phyloP scores from a whole-genome alignment of 306 rosid genomes.

The Sicyos baderoa region DNA sequence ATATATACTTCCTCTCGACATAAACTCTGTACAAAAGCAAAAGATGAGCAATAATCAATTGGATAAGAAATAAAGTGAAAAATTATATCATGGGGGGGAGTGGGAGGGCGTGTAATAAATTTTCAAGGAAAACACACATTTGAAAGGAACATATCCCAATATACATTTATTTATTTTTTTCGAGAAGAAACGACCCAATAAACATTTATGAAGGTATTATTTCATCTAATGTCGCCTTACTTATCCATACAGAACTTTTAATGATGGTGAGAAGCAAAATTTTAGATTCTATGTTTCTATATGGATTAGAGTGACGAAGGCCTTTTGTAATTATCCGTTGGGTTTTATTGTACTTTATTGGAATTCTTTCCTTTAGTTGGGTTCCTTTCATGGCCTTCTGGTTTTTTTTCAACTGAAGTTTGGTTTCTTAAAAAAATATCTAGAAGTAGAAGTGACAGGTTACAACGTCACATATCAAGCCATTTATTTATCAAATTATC shows the following conservation, averaged over 20 bases:
- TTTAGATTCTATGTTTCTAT: not conserved
- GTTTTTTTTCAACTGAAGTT: too few relatives aligned
- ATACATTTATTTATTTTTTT: too few relatives aligned
- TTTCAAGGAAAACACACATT: not conserved
- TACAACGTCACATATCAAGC: constrained; percentile 14
- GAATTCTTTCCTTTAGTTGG: too few relatives aligned
- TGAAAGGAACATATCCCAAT: not conserved
- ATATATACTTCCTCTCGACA: constrained; percentile 87
- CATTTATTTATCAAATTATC: constrained; percentile 12
- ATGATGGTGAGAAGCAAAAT: not conserved
- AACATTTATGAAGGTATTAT: not conserved
- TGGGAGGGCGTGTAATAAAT: not conserved
- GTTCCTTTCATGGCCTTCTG: too few relatives aligned
- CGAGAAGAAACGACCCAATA: too few relatives aligned
- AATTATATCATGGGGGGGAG: not conserved
- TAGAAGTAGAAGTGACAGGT: constrained; percentile 1
- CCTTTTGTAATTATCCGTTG: too few relatives aligned
- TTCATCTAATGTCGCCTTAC: not conserved
- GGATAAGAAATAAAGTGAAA: not conserved
- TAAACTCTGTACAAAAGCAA: constrained; percentile 66
- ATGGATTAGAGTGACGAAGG: too few relatives aligned
- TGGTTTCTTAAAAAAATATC: not conserved
- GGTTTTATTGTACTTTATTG: too few relatives aligned
- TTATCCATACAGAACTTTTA: not conserved
- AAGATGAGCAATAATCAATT: constrained; percentile 28